Base-by-base conservation (phyloP, 495 filamentous ascomycete species). In the Endocarpon pusillum region DNA sequence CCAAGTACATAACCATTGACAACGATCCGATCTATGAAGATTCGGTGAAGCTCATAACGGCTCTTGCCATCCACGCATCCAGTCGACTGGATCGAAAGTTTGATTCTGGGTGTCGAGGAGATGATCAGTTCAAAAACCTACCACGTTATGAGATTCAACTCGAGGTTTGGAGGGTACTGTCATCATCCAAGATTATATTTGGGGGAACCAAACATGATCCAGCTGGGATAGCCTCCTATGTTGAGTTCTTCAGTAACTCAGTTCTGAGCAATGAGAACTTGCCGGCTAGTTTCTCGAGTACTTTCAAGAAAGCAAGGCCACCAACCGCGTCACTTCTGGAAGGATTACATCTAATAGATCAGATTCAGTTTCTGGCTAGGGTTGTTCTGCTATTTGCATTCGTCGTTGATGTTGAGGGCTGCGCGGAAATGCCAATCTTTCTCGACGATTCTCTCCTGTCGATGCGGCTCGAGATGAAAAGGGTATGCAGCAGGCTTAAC, bases 1-100 rank as follows among this genome's bases (percentile, higher is more conserved):
- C 18, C 15, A 19, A n/a, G 10, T 16, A 11, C 10, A 26, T 36
- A 22, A 33, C 34, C 10, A 19, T 3, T n/a, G 34, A 41, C 19
- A 26, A 42, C 36, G 42, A 41, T 41, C 38, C 32, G 1, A 22
- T 44, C 17, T 44, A 42, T 23, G 26, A 24, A 20, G 39, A 41
- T 17, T 22, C 30, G 12, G 33, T 34, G 12, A 34, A 44, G 14
- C 36, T 33, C 17, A 38, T 30, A 19, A 33, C 35, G 19, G 34
- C 42, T 8, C 32, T 44, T 6, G 38, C 33, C 18, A 24, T 39
- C 8, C 17, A 16, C 4, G 14, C 35, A 7, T 37, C 27, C 20
- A 36, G 18, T 22, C 19, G 22, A 19, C 33, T 38, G 12, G 12
- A n/a, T 8, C 19, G 19, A 4, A 4, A 34, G 6, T 30, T 6